Evolutionary conservation across 2,329 filamentous ascomycete species (phyloP), one percentile per base, ranked within the genome.

Genomic region (Neurospora sp.): DNA sequence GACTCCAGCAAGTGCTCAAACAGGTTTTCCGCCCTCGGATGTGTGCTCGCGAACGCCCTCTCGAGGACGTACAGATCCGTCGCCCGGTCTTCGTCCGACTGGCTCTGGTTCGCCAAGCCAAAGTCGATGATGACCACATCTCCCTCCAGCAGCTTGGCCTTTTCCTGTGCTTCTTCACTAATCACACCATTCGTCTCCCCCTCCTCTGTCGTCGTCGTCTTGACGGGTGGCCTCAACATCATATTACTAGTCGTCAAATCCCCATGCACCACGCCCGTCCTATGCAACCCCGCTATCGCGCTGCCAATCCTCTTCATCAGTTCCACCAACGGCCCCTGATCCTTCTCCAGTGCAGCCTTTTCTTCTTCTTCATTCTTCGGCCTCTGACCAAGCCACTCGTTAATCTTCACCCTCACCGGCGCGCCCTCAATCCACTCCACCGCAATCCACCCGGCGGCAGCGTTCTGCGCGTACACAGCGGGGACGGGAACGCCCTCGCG

Each of bases 181-280:
- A 10, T 2, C 70, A 33, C 70, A 1, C 71, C 68, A 40, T 74
- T 52, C 11, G 71, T 70, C 6, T 71, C 7, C 62, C 71, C 62
- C n/a, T 74, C 73, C 52, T 43, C 7, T 19, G n/a, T 46, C 11
- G 43, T 13, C 43, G 2, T 52, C n/a, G 19, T 15, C 40, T n/a
- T 42, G 3, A 17, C 17, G 6, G 76, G 77, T 15, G 84, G 83
- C 71, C 87, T 79, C 74, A 98, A 78, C 90, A 99, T 97, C 82
- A 99, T 86, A 81, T 99, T 99, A 81, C 94, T 97, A 73, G 94
- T 99, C 72, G 96, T 99, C 81, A 99, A 81, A 82, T 99, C 96
- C 52, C 96, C 96, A 82, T 99, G 96, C 71, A 97, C 89, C 70
- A 98, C 87, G 17, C 95, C 95, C n/a, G 89, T 85, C 69, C 85